These are phyloP conservation scores for Coemansia sp. DNA, from an alignment of 192 early-diverging fungal species.

Conservation along the genomic window DNA sequence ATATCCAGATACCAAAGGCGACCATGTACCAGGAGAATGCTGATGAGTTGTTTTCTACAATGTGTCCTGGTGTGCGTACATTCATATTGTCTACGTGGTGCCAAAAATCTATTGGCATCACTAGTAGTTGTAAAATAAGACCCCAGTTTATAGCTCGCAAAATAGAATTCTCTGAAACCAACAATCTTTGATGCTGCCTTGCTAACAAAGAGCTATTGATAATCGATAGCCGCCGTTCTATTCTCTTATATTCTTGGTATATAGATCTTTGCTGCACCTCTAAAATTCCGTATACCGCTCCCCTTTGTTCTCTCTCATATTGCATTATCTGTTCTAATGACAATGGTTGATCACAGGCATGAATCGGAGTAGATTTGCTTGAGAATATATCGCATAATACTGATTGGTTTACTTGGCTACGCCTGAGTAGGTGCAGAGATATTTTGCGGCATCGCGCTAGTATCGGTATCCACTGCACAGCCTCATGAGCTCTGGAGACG, in stretches of 20 bases:
- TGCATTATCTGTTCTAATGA: background rate
- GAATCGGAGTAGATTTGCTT: background rate
- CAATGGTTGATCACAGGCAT: background rate
- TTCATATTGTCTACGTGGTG: slow-evolving; percentile 10
- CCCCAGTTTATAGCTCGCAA: slow-evolving; percentile 7
- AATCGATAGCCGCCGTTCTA: background rate
- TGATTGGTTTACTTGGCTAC: background rate
- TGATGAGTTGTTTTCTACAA: background rate
- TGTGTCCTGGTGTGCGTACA: background rate
- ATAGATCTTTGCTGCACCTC: background rate
- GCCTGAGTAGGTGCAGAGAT: background rate
- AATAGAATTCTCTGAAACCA: background rate
- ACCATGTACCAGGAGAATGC: slow-evolving; percentile 2
- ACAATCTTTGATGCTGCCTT: background rate
- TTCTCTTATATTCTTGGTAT: background rate
- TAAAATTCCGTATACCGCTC: background rate
- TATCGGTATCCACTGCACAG: slow-evolving; percentile 10
- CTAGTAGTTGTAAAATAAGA: background rate
- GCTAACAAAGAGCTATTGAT: slow-evolving; percentile 8
- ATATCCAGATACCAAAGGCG: background rate
- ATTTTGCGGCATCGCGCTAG: slow-evolving; percentile 12
- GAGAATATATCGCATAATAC: background rate
- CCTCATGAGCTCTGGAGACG: background rate
- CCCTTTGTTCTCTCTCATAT: background rate
- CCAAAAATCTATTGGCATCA: slow-evolving; percentile 9